Conservation (phyloP, 306 rosid species). For the Dicorynia guianensis region DNA sequence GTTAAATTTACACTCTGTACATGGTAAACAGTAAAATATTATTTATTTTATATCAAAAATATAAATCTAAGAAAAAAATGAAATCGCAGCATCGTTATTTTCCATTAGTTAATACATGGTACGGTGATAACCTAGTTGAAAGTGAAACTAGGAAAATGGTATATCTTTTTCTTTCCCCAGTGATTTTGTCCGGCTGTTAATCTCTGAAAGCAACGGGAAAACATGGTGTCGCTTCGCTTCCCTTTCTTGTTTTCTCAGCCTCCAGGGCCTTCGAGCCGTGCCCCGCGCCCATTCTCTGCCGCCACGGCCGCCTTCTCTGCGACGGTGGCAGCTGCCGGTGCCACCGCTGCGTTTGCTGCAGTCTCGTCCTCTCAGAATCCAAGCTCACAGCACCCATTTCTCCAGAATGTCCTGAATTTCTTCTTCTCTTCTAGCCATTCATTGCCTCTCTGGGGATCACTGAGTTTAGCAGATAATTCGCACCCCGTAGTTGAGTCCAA, state of each 20-base stretch:
- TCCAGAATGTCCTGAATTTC: conserved; percentile 55
- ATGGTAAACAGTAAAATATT: no score
- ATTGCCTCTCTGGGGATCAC: conserved; percentile 72
- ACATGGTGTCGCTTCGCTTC: conserved; percentile 82
- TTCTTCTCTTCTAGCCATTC: conserved; percentile 50
- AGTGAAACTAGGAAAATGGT: no score
- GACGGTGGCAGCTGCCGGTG: conserved; percentile 44
- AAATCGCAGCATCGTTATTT: no score
- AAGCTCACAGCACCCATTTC: conserved; percentile 40
- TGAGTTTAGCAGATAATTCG: conserved; percentile 60
- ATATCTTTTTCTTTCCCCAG: background rate
- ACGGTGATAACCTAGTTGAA: no score
- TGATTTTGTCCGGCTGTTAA: background rate
- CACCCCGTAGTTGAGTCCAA: conserved; percentile 60
- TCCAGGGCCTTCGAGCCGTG: conserved; percentile 36
- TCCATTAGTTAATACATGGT: no score
- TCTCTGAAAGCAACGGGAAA: conserved; percentile 31
- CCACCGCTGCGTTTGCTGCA: conserved; percentile 55
- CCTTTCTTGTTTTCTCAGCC: conserved; percentile 83
- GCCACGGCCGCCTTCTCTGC: conserved; percentile 34
- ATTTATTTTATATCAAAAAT: no score
- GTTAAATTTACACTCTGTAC: no score
- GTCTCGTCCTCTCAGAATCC: conserved; percentile 43
- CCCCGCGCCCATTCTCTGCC: conserved; percentile 50
- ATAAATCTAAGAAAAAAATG: no score